Evolutionary conservation across 2,329 filamentous ascomycete genomes (phyloP).

Genomic region (Aspergillus melleus): DNA sequence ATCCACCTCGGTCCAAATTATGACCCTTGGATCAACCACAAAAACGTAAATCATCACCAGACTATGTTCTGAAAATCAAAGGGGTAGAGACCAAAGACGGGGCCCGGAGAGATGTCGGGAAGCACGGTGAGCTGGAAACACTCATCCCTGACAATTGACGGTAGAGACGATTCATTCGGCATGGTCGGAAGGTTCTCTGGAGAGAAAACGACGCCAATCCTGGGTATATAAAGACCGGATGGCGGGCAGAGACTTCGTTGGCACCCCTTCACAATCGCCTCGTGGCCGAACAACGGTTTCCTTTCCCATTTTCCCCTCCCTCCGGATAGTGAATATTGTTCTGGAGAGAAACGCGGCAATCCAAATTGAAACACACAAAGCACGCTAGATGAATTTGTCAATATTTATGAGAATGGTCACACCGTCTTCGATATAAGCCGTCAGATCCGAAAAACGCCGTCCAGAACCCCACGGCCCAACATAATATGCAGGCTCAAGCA

Average conservation of each 20-base stretch:
- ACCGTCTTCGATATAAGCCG: conserved; percentile 36
- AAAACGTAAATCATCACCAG: background rate
- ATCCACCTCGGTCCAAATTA: background rate
- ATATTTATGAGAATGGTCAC: conserved; percentile 37
- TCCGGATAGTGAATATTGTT: background rate
- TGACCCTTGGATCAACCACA: background rate
- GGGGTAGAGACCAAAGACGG: background rate
- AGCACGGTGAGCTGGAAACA: background rate
- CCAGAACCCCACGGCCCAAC: conserved; percentile 34
- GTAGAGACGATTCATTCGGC: background rate
- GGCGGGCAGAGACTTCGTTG: background rate
- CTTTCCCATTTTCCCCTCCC: background rate
- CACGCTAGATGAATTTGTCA: conserved; percentile 40
- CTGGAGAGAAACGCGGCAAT: conserved; percentile 23
- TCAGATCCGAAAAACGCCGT: conserved; percentile 42
- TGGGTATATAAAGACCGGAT: background rate
- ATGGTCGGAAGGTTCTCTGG: background rate
- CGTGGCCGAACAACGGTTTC: background rate
- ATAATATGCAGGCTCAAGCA: conserved; percentile 34
- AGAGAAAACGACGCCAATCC: background rate
- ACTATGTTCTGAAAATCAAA: background rate
- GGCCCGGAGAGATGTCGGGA: background rate
- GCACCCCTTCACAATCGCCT: background rate
- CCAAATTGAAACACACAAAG: conserved; percentile 33
- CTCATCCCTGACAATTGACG: background rate